Percentiles rank a stretch among this genome's conserved stretches.
These are phyloP conservation scores for Komagataella kurtzmanii DNA, from an alignment of 805 yeast species.

Conservation along the genomic window DNA sequence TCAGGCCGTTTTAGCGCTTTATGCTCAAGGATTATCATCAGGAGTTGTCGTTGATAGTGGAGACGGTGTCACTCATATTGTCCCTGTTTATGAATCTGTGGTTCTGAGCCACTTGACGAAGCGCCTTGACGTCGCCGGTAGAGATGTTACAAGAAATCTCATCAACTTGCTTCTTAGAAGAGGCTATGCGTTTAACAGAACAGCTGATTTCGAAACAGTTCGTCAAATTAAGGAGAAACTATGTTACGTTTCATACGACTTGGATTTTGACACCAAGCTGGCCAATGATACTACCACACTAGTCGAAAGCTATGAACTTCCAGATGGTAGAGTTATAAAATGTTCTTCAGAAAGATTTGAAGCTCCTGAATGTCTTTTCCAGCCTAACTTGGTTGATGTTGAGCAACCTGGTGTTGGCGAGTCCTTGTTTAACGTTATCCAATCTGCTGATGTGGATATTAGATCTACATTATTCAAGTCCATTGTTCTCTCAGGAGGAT, in stretches of 20 bases:
- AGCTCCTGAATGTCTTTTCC: slow-evolving; percentile 95
- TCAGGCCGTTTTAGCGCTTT: slow-evolving; percentile 95
- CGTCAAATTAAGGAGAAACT: slow-evolving; percentile 94
- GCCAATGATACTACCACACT: slow-evolving; percentile 93
- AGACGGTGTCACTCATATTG: slow-evolving; percentile 97
- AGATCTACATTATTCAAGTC: slow-evolving; percentile 83
- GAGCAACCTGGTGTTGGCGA: slow-evolving; percentile 98
- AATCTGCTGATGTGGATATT: slow-evolving; percentile 88
- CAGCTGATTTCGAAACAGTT: slow-evolving; percentile 97
- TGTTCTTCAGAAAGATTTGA: slow-evolving; percentile 93
- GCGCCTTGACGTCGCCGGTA: slow-evolving; percentile 93
- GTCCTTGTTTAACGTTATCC: slow-evolving; percentile 80
- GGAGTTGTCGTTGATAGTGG: slow-evolving; percentile 99
- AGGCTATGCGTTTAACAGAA: slow-evolving; percentile 96
- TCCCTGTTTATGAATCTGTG: slow-evolving; percentile 93
- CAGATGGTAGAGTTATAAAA: slow-evolving; percentile 90
- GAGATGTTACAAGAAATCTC: slow-evolving; percentile 95
- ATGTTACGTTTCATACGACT: slow-evolving; percentile 90
- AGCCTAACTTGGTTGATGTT: slow-evolving; percentile 87
- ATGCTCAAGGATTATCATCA: slow-evolving; percentile 91
- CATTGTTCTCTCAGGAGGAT: slow-evolving; percentile 92
- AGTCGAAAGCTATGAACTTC: slow-evolving; percentile 84
- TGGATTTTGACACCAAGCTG: slow-evolving; percentile 75
- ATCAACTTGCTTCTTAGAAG: slow-evolving; percentile 85
- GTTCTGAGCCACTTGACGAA: slow-evolving; percentile 90